These are phyloP conservation scores for Carpinus viminea DNA, from an alignment of 306 rosid genomes.

Conservation along the genomic window DNA sequence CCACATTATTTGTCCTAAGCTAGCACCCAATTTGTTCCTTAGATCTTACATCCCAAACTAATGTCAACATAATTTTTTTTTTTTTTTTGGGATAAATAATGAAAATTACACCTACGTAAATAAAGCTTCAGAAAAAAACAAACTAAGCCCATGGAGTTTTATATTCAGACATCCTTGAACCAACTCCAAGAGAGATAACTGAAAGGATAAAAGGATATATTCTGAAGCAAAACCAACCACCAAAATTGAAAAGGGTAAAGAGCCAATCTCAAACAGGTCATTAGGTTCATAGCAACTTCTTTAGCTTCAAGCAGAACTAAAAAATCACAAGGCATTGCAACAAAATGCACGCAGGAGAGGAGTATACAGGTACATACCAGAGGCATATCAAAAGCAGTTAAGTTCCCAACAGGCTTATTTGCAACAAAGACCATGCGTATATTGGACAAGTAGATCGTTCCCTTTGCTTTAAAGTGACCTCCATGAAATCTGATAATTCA, in stretches of 20 bases:
- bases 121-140: background rate
- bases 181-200: background rate
- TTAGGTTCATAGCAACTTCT: background rate
- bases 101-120: background rate
- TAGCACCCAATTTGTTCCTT: background rate
- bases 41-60: no score
- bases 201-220: background rate
- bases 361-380: conserved; percentile 53
- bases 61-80: background rate
- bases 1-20: background rate
- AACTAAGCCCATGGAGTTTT: background rate
- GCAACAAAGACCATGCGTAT: conserved; percentile 90
- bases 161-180: background rate
- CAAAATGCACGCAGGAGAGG: background rate
- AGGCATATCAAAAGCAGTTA: conserved; percentile 91
- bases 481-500: conserved; percentile 48
- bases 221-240: background rate
- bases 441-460: conserved; percentile 82
- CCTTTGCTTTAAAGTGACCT: conserved; percentile 77
- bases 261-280: background rate
- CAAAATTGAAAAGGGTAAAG: background rate
- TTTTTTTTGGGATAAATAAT: no score
- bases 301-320: background rate
- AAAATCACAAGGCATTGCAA: background rate
- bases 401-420: conserved; percentile 51